A percentile compares a stretch with the other conserved stretches of the same genome.
These are phyloP conservation scores for Scheffersomyces insectosa DNA, from an alignment of 1,139 yeast genomes.

Conservation along the genomic window DNA sequence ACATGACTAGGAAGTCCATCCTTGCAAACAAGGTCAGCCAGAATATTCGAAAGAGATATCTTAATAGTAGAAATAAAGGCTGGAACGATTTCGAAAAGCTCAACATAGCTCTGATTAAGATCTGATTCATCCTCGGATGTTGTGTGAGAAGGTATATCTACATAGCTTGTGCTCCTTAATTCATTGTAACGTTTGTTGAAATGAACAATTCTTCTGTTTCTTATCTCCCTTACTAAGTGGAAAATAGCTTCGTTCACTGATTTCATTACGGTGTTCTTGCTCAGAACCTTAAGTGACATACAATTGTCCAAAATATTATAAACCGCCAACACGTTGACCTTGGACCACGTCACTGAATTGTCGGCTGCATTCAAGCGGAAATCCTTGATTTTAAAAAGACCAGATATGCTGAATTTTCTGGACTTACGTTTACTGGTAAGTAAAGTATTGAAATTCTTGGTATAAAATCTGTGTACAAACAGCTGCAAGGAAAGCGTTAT, in stretches of 20 bases:
- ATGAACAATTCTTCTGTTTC: slow-evolving; percentile 28
- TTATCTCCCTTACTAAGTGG: slow-evolving; percentile 34
- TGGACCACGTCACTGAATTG: slow-evolving; percentile 30
- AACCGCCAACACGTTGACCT: slow-evolving; percentile 27
- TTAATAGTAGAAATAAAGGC: slow-evolving; percentile 26
- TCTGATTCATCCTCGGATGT: neutral
- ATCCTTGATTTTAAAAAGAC: slow-evolving; percentile 32
- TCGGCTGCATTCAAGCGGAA: slow-evolving; percentile 33
- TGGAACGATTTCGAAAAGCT: slow-evolving; percentile 36
- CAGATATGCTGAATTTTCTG: slow-evolving; percentile 11
- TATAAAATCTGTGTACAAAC: slow-evolving; percentile 28
- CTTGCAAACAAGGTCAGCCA: slow-evolving; percentile 41
- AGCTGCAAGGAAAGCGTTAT: slow-evolving; percentile 25
- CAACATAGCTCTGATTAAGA: slow-evolving; percentile 11
- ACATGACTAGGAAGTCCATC: slow-evolving; percentile 42
- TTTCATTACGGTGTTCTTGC: slow-evolving; percentile 29
- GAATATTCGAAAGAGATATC: slow-evolving; percentile 26
- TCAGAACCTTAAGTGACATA: slow-evolving; percentile 25
- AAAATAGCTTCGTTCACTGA: slow-evolving; percentile 44
- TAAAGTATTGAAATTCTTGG: slow-evolving; percentile 21
- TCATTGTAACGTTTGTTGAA: slow-evolving; percentile 29
- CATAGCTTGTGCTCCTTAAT: slow-evolving; percentile 5
- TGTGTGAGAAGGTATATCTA: neutral
- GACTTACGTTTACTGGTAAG: slow-evolving; percentile 5
- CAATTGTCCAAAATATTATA: slow-evolving; percentile 25